phyloP scores from a whole-genome alignment of 2,329 filamentous ascomycete genomes.

The Uncinocarpus reesii region DNA sequence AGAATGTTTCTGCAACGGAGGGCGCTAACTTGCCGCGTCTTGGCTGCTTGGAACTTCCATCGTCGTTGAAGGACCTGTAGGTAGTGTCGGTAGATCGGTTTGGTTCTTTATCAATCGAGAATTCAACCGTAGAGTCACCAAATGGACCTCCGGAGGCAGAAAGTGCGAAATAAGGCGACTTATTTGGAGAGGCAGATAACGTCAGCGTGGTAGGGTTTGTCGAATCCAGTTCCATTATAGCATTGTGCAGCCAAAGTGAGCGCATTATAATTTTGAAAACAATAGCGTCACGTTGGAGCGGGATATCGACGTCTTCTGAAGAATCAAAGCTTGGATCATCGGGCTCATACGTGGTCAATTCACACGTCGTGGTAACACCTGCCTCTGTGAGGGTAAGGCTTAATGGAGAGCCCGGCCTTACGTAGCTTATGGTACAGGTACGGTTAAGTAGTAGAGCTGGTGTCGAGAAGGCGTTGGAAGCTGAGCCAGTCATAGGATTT shows the following conservation, averaged over 20 bases:
- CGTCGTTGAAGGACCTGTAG: conserved; percentile 29
- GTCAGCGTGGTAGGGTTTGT: conserved; percentile 64
- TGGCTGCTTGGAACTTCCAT: conserved; percentile 28
- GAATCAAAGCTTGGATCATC: conserved; percentile 52
- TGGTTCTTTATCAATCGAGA: conserved; percentile 40
- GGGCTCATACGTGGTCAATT: conserved; percentile 77
- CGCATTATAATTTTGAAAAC: conserved; percentile 91
- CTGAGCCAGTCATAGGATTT: conserved; percentile 33
- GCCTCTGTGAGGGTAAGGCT: conserved; percentile 78
- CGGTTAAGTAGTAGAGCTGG: conserved; percentile 74
- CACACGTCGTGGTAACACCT: conserved; percentile 78
- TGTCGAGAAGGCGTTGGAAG: conserved; percentile 66
- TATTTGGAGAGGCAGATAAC: conserved; percentile 51
- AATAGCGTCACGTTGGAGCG: conserved; percentile 69
- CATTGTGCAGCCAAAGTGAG: conserved; percentile 43
- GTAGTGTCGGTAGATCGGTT: conserved; percentile 21
- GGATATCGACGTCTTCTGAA: conserved; percentile 48
- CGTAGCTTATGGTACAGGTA: conserved; percentile 74
- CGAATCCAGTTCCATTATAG: conserved; percentile 44
- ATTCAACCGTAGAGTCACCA: conserved; percentile 52
- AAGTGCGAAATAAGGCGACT: conserved; percentile 62
- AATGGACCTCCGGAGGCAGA: conserved; percentile 52
- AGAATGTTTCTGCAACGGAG: conserved; percentile 42
- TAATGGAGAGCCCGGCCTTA: conserved; percentile 62
- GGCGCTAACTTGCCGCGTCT: conserved; percentile 32